Conservation (phyloP, 192 early-diverging fungal species). For the Geosiphon pyriformis region DNA sequence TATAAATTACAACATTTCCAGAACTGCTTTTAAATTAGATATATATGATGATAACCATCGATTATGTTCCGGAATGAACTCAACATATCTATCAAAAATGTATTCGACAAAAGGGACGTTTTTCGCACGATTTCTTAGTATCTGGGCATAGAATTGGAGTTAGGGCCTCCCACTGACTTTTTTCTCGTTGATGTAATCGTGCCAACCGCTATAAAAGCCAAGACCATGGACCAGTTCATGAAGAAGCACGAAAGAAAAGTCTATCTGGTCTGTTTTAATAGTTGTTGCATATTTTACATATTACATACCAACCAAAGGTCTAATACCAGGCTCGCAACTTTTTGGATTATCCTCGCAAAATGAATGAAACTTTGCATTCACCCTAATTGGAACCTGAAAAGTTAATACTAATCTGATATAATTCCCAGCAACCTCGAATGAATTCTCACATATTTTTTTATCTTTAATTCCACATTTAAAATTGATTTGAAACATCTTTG, state of each 20-base stretch:
- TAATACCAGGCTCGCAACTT: slow-evolving; percentile 23
- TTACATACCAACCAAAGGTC: slow-evolving; percentile 1
- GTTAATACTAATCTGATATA: slow-evolving; percentile 26
- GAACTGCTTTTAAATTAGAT: slow-evolving; percentile 20
- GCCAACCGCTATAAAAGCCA: slow-evolving; percentile 30
- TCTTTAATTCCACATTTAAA: not conserved
- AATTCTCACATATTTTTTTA: slow-evolving; percentile 16
- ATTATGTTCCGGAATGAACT: slow-evolving; percentile 8
- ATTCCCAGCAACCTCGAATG: slow-evolving; percentile 27
- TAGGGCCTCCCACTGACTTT: not conserved
- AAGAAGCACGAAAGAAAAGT: slow-evolving; percentile 29
- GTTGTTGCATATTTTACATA: slow-evolving; percentile 4
- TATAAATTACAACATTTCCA: slow-evolving; percentile 30
- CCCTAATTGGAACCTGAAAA: slow-evolving; percentile 24
- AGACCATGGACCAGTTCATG: slow-evolving; percentile 40
- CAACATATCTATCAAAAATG: slow-evolving; percentile 28
- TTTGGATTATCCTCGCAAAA: slow-evolving; percentile 20
- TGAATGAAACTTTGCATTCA: slow-evolving; percentile 30
- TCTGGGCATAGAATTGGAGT: not conserved
- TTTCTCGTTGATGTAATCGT: not conserved
- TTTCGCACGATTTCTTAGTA: not conserved
- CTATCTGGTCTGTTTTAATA: slow-evolving; percentile 24
- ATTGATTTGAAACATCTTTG: slow-evolving; percentile 2
- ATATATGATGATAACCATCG: not conserved
- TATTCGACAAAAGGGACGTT: slow-evolving; percentile 22